These are phyloP conservation scores for Fonsecaea pugnacius DNA, from an alignment of 2,329 filamentous ascomycete species.

Conservation along the genomic window DNA sequence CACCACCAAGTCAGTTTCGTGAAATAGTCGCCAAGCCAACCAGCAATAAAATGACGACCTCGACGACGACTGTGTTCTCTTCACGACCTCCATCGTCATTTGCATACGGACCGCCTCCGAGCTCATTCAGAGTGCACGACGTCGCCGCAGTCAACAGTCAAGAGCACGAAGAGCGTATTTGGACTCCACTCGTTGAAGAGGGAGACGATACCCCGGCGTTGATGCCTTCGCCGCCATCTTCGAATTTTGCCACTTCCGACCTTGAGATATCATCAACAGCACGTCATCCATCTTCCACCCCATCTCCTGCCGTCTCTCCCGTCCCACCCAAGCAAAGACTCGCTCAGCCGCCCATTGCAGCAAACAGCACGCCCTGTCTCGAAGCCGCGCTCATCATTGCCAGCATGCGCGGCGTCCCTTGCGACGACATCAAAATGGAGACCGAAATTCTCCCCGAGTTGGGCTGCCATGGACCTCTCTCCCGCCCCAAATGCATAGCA, in stretches of 20 bases:
- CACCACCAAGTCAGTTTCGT: background rate
- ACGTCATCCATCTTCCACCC: background rate
- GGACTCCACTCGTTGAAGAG: background rate
- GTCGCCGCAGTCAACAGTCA: background rate
- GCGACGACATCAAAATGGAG: constrained; percentile 8
- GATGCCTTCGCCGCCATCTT: background rate
- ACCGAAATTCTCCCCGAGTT: constrained; percentile 20
- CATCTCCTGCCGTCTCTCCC: background rate
- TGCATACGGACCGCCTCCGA: background rate
- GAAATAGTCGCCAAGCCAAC: background rate
- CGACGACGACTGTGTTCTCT: background rate
- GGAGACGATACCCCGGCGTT: background rate
- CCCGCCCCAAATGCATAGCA: background rate
- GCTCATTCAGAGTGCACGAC: background rate
- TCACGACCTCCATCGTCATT: background rate
- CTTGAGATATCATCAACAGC: background rate
- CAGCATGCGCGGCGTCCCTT: constrained; percentile 24
- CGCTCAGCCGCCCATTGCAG: background rate
- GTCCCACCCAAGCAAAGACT: background rate
- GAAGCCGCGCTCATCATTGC: constrained; percentile 28
- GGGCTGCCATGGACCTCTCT: constrained; percentile 7
- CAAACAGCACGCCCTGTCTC: constrained; percentile 29
- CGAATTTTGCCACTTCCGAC: background rate
- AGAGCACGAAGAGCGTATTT: background rate
- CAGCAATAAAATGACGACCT: background rate